Conservation (phyloP, 2,329 filamentous ascomycete genomes). For the Pestalotiopsis sp. region DNA sequence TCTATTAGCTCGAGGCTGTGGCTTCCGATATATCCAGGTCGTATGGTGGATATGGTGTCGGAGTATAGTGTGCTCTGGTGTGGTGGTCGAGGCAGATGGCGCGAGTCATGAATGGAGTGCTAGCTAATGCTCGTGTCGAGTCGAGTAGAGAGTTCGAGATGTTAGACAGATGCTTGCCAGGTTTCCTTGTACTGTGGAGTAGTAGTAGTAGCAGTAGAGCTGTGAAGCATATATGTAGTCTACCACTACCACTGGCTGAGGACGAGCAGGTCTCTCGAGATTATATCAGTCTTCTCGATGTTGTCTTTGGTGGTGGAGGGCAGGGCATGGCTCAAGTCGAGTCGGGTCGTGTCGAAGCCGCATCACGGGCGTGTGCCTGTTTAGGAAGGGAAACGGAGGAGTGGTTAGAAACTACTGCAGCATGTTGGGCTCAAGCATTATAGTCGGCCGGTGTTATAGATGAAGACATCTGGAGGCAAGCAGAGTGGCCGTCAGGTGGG, state of each 20-base stretch:
- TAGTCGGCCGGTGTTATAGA: constrained; percentile 18
- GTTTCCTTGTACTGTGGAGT: not conserved
- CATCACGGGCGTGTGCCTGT: constrained; percentile 11
- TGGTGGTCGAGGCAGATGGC: not conserved
- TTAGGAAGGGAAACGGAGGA: constrained; percentile 23
- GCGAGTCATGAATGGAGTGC: not conserved
- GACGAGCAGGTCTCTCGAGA: not conserved
- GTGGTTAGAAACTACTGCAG: constrained; percentile 21
- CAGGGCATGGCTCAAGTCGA: constrained; percentile 1
- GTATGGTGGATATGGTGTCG: not conserved
- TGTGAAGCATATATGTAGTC: not conserved
- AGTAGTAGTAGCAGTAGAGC: not conserved
- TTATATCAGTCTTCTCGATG: constrained; percentile 5
- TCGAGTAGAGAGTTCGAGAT: not conserved
- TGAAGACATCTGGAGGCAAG: constrained; percentile 19
- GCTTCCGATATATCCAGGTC: not conserved
- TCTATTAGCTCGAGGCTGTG: not conserved
- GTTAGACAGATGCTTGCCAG: not conserved
- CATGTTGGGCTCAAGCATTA: constrained; percentile 21
- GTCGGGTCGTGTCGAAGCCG: constrained; percentile 12
- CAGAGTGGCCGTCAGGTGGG: constrained; percentile 4
- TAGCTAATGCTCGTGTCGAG: not conserved
- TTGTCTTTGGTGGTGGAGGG: not conserved
- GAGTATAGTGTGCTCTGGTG: not conserved
- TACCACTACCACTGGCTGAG: not conserved